These are phyloP conservation scores for Sporothrix luriei DNA, from an alignment of 2,329 filamentous ascomycete genomes.

Conservation along the genomic window DNA sequence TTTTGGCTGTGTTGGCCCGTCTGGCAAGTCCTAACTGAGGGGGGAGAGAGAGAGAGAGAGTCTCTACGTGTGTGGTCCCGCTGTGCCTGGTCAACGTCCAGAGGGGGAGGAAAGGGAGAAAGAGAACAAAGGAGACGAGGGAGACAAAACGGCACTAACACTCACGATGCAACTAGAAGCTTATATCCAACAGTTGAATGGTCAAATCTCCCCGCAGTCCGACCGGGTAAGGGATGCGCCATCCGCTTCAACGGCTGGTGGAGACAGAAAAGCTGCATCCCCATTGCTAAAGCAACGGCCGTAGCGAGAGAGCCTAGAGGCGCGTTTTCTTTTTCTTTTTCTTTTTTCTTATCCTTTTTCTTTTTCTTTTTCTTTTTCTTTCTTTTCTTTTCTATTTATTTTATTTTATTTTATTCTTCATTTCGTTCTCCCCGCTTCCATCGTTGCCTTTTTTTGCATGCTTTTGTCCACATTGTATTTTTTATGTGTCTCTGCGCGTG, in stretches of 20 bases:
- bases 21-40: not conserved
- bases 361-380: too few relatives aligned
- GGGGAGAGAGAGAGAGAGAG: too few relatives aligned
- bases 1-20: not conserved
- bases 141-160: not conserved
- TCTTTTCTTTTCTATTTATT: too few relatives aligned
- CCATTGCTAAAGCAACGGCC: not conserved
- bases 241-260: not conserved
- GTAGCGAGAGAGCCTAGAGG: not conserved
- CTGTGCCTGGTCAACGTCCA: not conserved
- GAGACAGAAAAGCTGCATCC: not conserved
- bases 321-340: not conserved
- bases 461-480: not conserved
- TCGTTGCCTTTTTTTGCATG: not conserved
- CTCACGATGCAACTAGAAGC: too few relatives aligned
- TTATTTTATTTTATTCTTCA: too few relatives aligned
- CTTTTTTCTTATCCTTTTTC: too few relatives aligned
- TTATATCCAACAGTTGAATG: too few relatives aligned
- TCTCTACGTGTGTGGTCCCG: too few relatives aligned
- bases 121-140: not conserved
- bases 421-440: too few relatives aligned
- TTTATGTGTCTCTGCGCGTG: too few relatives aligned
- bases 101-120: too few relatives aligned
- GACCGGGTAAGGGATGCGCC: conserved; percentile 1
- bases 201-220: conserved; percentile 8